phyloP scores from a whole-genome alignment of 345 rosid genomes.

The Eucalyptus sp. region DNA sequence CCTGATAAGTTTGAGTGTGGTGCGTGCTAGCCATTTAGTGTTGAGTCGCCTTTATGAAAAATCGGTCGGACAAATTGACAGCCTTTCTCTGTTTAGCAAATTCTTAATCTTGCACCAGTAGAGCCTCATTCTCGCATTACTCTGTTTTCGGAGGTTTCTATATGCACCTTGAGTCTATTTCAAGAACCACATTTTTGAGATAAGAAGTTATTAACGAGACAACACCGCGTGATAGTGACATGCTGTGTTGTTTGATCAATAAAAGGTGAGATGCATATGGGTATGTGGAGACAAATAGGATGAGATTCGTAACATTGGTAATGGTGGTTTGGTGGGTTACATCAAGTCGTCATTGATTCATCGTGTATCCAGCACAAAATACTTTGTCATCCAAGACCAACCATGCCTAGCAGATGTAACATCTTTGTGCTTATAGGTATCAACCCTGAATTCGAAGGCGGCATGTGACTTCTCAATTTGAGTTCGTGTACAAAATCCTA shows the following conservation, averaged over 20 bases:
- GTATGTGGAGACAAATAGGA: not conserved
- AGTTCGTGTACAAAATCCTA: not conserved
- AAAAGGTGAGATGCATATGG: not conserved
- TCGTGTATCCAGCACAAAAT: not conserved
- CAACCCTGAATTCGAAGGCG: not conserved
- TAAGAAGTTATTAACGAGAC: not conserved
- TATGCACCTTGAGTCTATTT: not conserved
- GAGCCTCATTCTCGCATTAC: not conserved
- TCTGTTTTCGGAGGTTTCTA: not conserved
- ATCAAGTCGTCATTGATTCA: not conserved
- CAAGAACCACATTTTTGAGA: not conserved
- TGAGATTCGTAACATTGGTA: not conserved
- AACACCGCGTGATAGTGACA: not conserved
- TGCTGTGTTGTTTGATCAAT: not conserved
- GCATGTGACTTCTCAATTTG: not conserved
- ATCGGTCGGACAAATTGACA: not conserved
- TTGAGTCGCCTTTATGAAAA: not conserved
- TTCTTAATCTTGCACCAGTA: not conserved
- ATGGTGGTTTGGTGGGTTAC: not conserved
- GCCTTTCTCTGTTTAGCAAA: not conserved
- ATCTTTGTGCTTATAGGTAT: not conserved
- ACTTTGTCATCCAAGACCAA: not conserved
- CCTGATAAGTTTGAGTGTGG: not conserved
- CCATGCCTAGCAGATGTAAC: not conserved
- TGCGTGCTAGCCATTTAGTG: not conserved